Base-by-base conservation (phyloP, 2,329 filamentous ascomycete genomes). In the Claviceps sp. region DNA sequence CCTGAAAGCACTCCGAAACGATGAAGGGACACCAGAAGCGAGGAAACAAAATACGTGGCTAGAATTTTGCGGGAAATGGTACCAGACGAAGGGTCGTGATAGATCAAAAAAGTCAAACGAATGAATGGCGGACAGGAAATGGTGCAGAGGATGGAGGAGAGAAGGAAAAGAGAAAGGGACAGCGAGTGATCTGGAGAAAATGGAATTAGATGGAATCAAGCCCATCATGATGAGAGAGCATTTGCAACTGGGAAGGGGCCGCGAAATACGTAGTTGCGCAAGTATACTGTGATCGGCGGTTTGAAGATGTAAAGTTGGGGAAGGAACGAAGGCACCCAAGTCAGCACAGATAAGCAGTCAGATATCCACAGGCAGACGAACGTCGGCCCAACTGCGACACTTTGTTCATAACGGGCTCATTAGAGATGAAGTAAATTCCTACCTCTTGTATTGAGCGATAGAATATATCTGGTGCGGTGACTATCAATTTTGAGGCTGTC, bases 41-140 rank as follows among this genome's bases (percentile, higher is more conserved):
- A 50, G 47, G 39, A 50, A 48, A 50, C 50, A 50, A 52, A 52
- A 37, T 47, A 39, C 52, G 41, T 44, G 45, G 52, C 41, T 42
- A 51, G 24, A 49, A 50, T 34, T 44, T 46, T 48, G 52, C 24
- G 43, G 48, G 46, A 40, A 19, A 41, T 45, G 44, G 34, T 30
- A 45, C 50, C 19, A 52, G 51, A 47, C 38, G 30, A 47, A 39
- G 50, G 22, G 38, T 55, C 26, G 47, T 39, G 50, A 43, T 52
- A 37, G 39, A 44, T 50, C 24, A 44, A 43, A 48, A 52, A 34
- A 26, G 41, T 39, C 42, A 44, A 52, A 47, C 45, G 45, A 55
- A 55, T n/a, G 53, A 13, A 55, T 14, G 53, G 17, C 24, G 34
- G 47, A 44, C 38, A 43, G 30, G 30, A 43, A 37, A 48, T 40